Base-by-base conservation (phyloP, 306 rosid genomes). In the Acacia crassicarpa region DNA sequence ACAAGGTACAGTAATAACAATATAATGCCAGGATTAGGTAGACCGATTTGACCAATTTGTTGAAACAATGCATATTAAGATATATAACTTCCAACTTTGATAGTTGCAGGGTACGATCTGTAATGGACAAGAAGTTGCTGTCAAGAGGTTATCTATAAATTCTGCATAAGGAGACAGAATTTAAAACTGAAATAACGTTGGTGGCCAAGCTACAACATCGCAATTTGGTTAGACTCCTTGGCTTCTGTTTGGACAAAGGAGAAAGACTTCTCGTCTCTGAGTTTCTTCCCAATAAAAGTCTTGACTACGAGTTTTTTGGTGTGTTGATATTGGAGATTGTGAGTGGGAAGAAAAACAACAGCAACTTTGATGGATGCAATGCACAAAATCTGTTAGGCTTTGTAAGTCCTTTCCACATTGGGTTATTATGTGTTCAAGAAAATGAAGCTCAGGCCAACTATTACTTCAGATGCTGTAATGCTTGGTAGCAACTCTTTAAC, bases 131-230 rank as follows among this genome's bases (percentile, higher is more conserved):
- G 67, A 62, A 32, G 9, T 87, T 53, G 90, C 91, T 0, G 90
- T 90, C 35, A 90, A 89, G 78, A 83, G 88, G 72, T 83, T 92
- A 25, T 85, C 88, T 0, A 79, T 0, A 45, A 25, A 75, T 76
- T 87, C 89, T 20, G 53, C 85, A 5, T 91, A 90, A 81, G 92
- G 86, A 75, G 88, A 53, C 81, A 30, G 93, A 89, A 65, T 89
- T 91, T 68, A 85, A 86, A 80, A 89, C 86, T 51, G 90, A 91
- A 81, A 86, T 89, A 46, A 15, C 43, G 20, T 78, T 91, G 49
- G 82, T 86, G 20, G 89, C 90, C 33, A 90, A 83, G 81, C 92
- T 90, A 41, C 86, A 85, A 2, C 94, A 87, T 61, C 74, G 88
- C 9, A 87, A 90, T 85, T 83, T 88, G 69, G 91, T 85, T 6